Evolutionary conservation across 441 rosid species (phyloP), one percentile per base, ranked within the genome.

Genomic region (Adansonia gregorii): DNA sequence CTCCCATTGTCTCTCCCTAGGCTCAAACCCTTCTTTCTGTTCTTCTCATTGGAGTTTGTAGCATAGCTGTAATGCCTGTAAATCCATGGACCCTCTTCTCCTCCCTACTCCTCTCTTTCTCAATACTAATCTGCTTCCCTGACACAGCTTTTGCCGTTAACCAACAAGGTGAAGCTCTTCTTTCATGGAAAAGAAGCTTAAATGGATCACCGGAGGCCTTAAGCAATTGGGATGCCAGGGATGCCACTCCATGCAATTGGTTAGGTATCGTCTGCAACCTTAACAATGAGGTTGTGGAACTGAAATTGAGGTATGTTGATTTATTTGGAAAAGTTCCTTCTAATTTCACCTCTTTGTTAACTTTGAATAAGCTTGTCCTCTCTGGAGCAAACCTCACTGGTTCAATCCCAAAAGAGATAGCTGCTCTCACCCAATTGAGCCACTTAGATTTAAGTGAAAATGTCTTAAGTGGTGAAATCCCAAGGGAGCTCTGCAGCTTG

Each of bases 301-400:
- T 92, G 83, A 87, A 83, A 15, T 79, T 92, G 80, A 84, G 84
- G 76, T 78, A 85, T 45, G 86, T 83, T 7, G 88, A 89, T 80
- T 85, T 92, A 80, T 75, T 82, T 41, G 94, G 94, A 56, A 4
- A 69, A 2, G 78, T 88, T 51, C 89, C 92, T 0, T 63, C 84
- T 73, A 82, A 90, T 77, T 86, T 90, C 76, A 79, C 84, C 15
- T 79, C 85, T 7, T 78, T 92, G 65, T 65, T n/a, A 39, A 79
- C 90, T 7, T 74, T 92, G 78, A 84, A 84, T 79, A 86, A 73
- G 85, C 88, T 92, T 4, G 83, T 87, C 52, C 79, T 92, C 12
- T 76, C 87, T 8, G 89, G 90, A 66, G 83, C 88, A 55, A 92
- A 92, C 79, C 89, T 90, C 73, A 89, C 89, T 0, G 97, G 97